phyloP scores from a whole-genome alignment of 2,329 filamentous ascomycete species.

The Reticulascus tulasneorum region DNA sequence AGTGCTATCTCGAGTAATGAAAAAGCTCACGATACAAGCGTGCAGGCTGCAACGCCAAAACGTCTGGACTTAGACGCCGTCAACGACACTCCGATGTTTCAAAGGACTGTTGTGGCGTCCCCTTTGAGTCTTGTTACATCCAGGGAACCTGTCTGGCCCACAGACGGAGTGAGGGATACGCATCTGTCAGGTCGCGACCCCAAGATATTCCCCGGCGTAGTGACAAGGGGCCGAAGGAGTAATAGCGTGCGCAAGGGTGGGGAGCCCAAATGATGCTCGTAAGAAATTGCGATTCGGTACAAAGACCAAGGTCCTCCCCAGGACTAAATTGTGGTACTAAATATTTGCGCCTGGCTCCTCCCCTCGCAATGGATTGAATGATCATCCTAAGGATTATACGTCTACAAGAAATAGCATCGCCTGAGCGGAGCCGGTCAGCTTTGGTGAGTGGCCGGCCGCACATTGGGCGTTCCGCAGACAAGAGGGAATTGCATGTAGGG shows the following conservation, averaged over 20 bases:
- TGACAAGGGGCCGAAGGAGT: slow-evolving; percentile 41
- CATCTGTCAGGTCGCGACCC: slow-evolving; percentile 60
- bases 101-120: slow-evolving; percentile 7
- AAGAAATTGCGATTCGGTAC: too few relatives aligned
- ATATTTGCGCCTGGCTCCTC: too few relatives aligned
- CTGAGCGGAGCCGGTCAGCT: too few relatives aligned
- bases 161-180: slow-evolving; percentile 36
- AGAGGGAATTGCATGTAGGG: too few relatives aligned
- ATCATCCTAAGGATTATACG: too few relatives aligned
- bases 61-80: neutral
- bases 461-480: too few relatives aligned
- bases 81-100: neutral
- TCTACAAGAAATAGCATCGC: too few relatives aligned
- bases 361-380: too few relatives aligned
- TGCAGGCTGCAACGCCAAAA: neutral
- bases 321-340: too few relatives aligned
- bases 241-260: neutral
- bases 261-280: neutral
- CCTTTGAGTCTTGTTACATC: slow-evolving; percentile 5
- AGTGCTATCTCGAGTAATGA: too few relatives aligned
- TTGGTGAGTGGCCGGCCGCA: too few relatives aligned
- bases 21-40: neutral
- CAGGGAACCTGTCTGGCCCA: slow-evolving; percentile 31
- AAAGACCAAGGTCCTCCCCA: too few relatives aligned
- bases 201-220: slow-evolving; percentile 67